These are phyloP conservation scores for Plasmodium falciparum DNA, from an alignment of 169 alveolate species.

Conservation along the genomic window DNA sequence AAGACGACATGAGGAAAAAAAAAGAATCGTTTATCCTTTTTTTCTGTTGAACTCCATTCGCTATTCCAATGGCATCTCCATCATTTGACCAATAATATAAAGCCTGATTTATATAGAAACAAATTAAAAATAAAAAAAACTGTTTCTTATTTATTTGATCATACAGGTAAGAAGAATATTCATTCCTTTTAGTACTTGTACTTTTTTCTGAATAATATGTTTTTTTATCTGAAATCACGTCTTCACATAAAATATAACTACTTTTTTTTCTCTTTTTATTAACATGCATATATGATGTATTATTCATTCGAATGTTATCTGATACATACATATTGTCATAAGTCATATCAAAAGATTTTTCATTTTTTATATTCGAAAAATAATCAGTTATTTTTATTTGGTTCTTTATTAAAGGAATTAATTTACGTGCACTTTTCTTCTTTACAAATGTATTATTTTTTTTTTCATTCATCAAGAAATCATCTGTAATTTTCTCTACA, in stretches of 20 bases:
- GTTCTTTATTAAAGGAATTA: conserved; percentile 59
- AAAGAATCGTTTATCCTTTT: conserved; percentile 58
- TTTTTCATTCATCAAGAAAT: conserved; percentile 2
- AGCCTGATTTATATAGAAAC: conserved; percentile 60
- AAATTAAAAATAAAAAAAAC: conserved; percentile 58
- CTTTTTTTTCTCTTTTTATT: conserved; percentile 62
- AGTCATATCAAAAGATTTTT: conserved; percentile 22
- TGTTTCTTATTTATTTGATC: conserved; percentile 71
- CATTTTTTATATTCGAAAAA: conserved; percentile 59
- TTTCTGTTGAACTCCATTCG: conserved; percentile 67
- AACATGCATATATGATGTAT: not conserved
- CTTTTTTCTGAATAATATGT: not conserved
- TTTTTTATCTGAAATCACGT: conserved; percentile 8
- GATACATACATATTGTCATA: not conserved
- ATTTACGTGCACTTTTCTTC: conserved; percentile 27
- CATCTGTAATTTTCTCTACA: not conserved
- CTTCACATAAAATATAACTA: conserved; percentile 31
- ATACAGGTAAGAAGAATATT: not conserved
- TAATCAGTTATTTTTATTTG: conserved; percentile 75
- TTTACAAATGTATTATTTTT: conserved; percentile 7
- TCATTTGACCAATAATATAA: conserved; percentile 45
- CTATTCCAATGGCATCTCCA: conserved; percentile 71
- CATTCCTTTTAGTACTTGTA: not conserved
- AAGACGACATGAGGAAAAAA: conserved; percentile 68
- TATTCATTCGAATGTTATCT: conserved; percentile 1